Evolutionary conservation across 1,139 yeast genomes (phyloP), one percentile per base, ranked within the genome.

Genomic region (Sugiyamaella paludigena): DNA sequence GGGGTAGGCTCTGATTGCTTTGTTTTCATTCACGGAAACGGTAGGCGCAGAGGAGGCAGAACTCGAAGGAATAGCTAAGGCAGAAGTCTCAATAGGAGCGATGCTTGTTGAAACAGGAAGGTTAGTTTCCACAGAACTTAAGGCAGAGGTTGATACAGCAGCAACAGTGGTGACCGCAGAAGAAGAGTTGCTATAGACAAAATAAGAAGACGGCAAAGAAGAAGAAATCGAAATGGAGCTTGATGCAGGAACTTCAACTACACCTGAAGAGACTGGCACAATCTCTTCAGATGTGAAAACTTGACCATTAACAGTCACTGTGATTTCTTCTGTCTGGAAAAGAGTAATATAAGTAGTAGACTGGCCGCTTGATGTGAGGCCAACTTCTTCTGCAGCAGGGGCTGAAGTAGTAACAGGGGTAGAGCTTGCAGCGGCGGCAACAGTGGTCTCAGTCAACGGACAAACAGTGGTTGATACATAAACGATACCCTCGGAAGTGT

Each of bases 231-330:
- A 40, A 40, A 44, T 41, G 5, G 46, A 12, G 7, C 15, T n/a
- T 7, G 40, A 35, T 16, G 35, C 15, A 15, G 38, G 45, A 31
- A 26, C 41, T 29, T 13, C 15, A 41, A 19, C 24, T n/a, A 27
- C 45, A 15, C 45, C 26, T 24, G 45, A 24, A 28, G 49, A 12
- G 7, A 29, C 36, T 26, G 51, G 45, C 9, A 44, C 45, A 26
- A 32, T 36, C 39, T 31, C 44, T 19, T 40, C 45, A n/a, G 43
- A 40, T 19, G 51, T 48, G 39, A 15, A 28, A 13, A 33, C 43
- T 34, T 43, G 15, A 11, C 43, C 46, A n/a, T 19, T 33, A n/a
- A 24, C 12, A 13, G 46, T 43, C 11, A 39, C 24, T 27, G 51
- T 48, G 9, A 48, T 7, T 4, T 44, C 42, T 31, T 48, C 44